Base-by-base conservation (phyloP, 305 asterid species). In the Fraxinus angustifolia region DNA sequence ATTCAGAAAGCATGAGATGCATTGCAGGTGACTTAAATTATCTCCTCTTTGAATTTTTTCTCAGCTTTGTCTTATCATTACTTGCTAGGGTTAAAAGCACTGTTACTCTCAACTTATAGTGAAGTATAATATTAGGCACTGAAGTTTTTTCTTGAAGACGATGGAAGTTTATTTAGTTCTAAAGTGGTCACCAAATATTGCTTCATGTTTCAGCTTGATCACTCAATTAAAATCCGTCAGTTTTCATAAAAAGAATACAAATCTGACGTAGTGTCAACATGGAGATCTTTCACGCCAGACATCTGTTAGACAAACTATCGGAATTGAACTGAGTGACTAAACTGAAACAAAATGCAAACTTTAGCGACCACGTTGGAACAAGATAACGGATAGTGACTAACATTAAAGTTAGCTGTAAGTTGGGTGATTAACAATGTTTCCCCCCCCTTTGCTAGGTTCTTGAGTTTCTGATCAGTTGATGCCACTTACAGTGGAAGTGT, bases 1-100 rank as follows among this genome's bases (percentile, higher is more conserved):
- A 1, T 90, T 90, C 83, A 85, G 98, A 80, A 96, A 91, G 87
- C 99, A 96, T 82, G 99, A 94, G 88, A 96, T 96, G 99, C 97
- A 87, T 79, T 96, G 99, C 99, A 87, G 99, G 99, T 96, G 82
- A 80, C 40, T 48, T 53, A 12, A 8, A 26, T 72, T 30, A 28
- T 50, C 71, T 60, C 65, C 3, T 77, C 67, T 53, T 72, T 31
- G 0, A 53, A 33, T 31, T 76, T 50, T 75, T 33, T 11, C 31
- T 56, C 35, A 56, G 26, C 14, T 72, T 45, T 67, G 33, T 42
- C 73, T 38, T 62, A 12, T 17, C 71, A 34, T 75, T 50, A 2
- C 36, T 16, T 17, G 53, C 36, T 67, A 10, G 73, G 35, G 35
- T 67, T 28, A 28, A 67, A 26, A 67, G 36, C 36, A 11, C 73